Percentiles rank a stretch among this genome's conserved stretches.
Evolutionary conservation across 352 stramenopile genomes (phyloP).

Genomic region (Pseudoperonospora humuli): DNA sequence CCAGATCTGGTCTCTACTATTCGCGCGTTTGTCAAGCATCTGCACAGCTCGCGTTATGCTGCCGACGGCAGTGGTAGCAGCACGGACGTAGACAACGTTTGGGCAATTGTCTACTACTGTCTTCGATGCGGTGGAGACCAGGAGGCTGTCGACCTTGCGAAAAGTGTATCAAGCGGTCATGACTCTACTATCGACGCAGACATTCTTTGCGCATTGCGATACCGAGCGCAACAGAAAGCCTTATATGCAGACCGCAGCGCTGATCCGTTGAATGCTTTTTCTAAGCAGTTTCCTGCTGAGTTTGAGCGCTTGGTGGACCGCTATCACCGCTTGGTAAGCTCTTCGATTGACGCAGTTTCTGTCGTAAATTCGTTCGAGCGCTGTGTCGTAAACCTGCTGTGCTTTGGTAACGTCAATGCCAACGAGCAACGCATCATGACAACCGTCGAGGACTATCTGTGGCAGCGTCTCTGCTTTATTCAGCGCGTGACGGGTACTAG

Average conservation of each 20-base stretch:
- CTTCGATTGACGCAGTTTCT: slow-evolving; percentile 60
- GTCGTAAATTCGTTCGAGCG: slow-evolving; percentile 72
- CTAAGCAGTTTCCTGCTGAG: slow-evolving; percentile 59
- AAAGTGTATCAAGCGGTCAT: slow-evolving; percentile 28
- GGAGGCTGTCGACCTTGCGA: slow-evolving; percentile 55
- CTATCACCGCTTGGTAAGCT: slow-evolving; percentile 61
- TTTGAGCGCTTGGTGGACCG: slow-evolving; percentile 54
- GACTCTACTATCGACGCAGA: slow-evolving; percentile 45
- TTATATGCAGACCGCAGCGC: slow-evolving; percentile 31
- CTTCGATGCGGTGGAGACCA: slow-evolving; percentile 64
- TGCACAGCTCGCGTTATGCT: slow-evolving; percentile 62
- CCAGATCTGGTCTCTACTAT: slow-evolving; percentile 64
- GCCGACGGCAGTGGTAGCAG: slow-evolving; percentile 25
- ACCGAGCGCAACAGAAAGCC: slow-evolving; percentile 54
- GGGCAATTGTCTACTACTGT: slow-evolving; percentile 76
- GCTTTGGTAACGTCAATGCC: slow-evolving; percentile 68
- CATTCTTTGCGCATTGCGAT: slow-evolving; percentile 52
- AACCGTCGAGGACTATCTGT: slow-evolving; percentile 83
- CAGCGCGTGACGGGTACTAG: slow-evolving; percentile 33
- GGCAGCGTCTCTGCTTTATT: slow-evolving; percentile 78
- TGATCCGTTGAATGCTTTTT: slow-evolving; percentile 40
- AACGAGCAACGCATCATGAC: slow-evolving; percentile 67
- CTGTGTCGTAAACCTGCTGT: slow-evolving; percentile 76
- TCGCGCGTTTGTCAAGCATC: slow-evolving; percentile 66
- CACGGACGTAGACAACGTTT: slow-evolving; percentile 50